Evolutionary conservation across 805 yeast genomes (phyloP), one percentile per base, ranked within the genome.

Genomic region (Candida sanyiensis): DNA sequence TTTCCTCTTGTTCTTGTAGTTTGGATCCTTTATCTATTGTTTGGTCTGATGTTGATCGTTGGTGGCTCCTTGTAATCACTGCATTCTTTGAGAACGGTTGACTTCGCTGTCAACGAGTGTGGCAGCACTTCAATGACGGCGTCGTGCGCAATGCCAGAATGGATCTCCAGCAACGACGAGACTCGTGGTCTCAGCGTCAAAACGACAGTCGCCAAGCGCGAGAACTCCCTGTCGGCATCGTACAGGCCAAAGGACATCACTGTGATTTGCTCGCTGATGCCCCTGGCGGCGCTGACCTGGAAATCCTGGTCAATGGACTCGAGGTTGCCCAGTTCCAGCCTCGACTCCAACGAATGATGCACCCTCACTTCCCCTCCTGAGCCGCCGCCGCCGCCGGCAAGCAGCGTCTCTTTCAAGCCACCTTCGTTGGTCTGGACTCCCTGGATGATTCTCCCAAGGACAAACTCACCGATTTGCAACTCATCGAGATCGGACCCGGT

Each of bases 221-320:
- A 35, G 5, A 27, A 15, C 2, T 33, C 38, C 2, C 38, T 13
- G 19, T 38, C 49, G 13, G 28, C 17, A 24, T 52, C 56, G 3
- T 41, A 13, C 1, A 54, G 37, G 0, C 51, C 54, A 24, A 39
- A 50, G 1, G 54, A 44, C 19, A 49, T 15, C 4, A 48, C 47
- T 1, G 49, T 47, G 17, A 54, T 40, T 2, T 31, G 38, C 26
- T 49, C 49, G 12, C 33, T 34, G 25, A 40, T 40, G 5, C 47
- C 49, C n/a, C 26, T 23, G 2, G 35, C 10, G 11, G 37, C 32
- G 5, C 40, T 20, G 12, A 51, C 20, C 11, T 46, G 33, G 18
- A 44, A 35, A 31, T 49, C 51, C 25, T 46, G 50, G 28, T 52
- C 57, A 28, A 50, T 30, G 6, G 49, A 35, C 33, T 49, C 54